These are phyloP conservation scores for Pseudotsuga menziesii DNA, from an alignment of 75 land plant genomes.

Conservation along the genomic window DNA sequence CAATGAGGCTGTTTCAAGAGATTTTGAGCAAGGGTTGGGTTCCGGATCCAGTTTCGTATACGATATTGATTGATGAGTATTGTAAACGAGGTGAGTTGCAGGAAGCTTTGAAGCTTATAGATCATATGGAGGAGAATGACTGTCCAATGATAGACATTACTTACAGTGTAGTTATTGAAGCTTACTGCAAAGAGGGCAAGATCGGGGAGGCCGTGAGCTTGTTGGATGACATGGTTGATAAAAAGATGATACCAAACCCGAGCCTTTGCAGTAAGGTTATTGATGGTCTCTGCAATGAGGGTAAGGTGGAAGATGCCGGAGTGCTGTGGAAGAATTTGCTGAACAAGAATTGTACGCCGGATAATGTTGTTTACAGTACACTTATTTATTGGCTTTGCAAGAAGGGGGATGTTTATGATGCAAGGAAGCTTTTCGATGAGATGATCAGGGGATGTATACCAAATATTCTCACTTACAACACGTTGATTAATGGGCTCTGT, in stretches of 20 bases:
- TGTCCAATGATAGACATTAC: constrained; percentile 51
- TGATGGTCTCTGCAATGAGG: constrained; percentile 59
- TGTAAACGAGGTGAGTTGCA: constrained; percentile 36
- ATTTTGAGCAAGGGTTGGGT: constrained; percentile 48
- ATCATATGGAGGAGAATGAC: constrained; percentile 61
- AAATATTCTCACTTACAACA: constrained; percentile 61
- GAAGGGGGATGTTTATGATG: constrained; percentile 48
- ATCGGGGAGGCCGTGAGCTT: constrained; percentile 52
- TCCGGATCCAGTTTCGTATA: constrained; percentile 56
- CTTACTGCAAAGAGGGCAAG: constrained; percentile 51
- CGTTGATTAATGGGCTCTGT: constrained; percentile 61
- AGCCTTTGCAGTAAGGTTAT: constrained; percentile 55
- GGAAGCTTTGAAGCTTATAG: constrained; percentile 59
- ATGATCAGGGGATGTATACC: constrained; percentile 52
- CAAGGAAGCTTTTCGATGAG: constrained; percentile 64
- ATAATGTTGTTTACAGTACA: constrained; percentile 57
- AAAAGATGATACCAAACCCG: constrained; percentile 40
- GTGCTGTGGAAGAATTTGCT: constrained; percentile 62
- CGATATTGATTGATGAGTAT: constrained; percentile 55
- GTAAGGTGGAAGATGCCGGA: constrained; percentile 60
- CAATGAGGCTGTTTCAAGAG: constrained; percentile 39
- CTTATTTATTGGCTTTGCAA: constrained; percentile 74
- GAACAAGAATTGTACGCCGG: constrained; percentile 49
- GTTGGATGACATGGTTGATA: constrained; percentile 57
- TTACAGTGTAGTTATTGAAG: constrained; percentile 59